Base-by-base conservation (phyloP, 768 basidiomycete species). In the Royoungia palumana region DNA sequence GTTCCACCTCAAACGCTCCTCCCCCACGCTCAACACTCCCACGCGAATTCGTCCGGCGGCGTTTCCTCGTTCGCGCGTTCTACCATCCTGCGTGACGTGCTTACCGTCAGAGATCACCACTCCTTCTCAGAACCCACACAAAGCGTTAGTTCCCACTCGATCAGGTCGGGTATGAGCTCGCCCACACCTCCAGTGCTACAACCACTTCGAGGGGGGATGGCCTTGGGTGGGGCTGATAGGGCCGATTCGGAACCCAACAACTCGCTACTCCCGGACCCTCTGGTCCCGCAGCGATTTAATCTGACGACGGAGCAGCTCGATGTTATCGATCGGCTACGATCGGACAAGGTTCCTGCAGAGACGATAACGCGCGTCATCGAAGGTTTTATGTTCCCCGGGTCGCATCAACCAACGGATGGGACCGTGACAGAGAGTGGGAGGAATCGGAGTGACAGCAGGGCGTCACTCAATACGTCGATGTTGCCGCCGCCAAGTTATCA, bases 401-500 rank as follows among this genome's bases (percentile, higher is more conserved):
- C 47, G 7, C 34, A 34, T 3, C n/a, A 35, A 1, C n/a, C 35
- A 6, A 27, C 14, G 9, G 19, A n/a, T 12, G 46, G 25, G 20
- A 11, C 21, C 20, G 10, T 21, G 22, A 19, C 0, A 2, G 42
- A 27, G 2, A 20, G 5, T 21, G 27, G 14, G 39, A 54, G 54
- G n/a, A 6, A 44, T 16, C 16, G 16, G 6, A 51, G 61, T 17
- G 35, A 6, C 16, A 32, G 10, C 12, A 28, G 32, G 32, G 16
- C 14, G 14, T 32, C 32, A 32, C 6, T 28, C 28, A 5, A 16
- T 8, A 32, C 16, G 32, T 32, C 32, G 16, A 6, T 16, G n/a
- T 32, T 40, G 17, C 55, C 48, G 1, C 61, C 57, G 7, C 60
- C 61, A 10, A 62, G 61, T 22, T 62, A 63, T 27, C 55, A 50